Base-by-base conservation (phyloP, 306 rosid genomes). In the Ochetophila trinervis region DNA sequence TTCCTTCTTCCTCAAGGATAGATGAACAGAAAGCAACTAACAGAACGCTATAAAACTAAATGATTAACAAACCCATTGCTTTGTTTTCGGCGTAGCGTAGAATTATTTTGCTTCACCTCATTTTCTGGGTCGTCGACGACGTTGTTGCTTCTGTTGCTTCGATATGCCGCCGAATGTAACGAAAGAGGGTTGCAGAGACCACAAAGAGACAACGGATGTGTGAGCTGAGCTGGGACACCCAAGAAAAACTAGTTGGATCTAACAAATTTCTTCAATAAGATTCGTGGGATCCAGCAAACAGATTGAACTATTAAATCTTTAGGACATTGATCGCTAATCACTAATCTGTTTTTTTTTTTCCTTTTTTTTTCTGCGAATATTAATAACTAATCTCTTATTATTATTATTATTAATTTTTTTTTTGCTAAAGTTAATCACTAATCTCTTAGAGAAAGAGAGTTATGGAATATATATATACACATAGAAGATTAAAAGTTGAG, bases 81-180 rank as follows among this genome's bases (percentile, higher is more conserved):
- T 32, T 49, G 53, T 53, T 60, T 7, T 17, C 71, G 24, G 30
- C 57, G 48, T 59, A 68, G 75, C 75, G 44, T 15, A 11, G 22
- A 21, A 30, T 49, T 54, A 51, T 58, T 52, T 57, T 59, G n/a
- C 18, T 60, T 76, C 77, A 80, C 80, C 81, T 82, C 74, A 48
- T 74, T 61, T 27, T 60, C 62, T 60, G 63, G 67, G 57, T 24
- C 32, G 9, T 64, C 50, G 45, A 36, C 2, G 11, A 62, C 60
- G 44, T 44, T 63, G 42, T 48, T 24, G 20, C 24, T 13, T 60
- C 35, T 40, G 23, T 61, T 67, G 70, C 52, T 75, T 69, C 21
- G 35, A 63, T 72, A 53, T 57, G 63, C 66, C 22, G 52, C 44
- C 72, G 57, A 60, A 21, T 65, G 60, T n/a, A 36, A 15, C 11